Base-by-base conservation (phyloP, 306 rosid genomes). In the Vigna mungo region DNA sequence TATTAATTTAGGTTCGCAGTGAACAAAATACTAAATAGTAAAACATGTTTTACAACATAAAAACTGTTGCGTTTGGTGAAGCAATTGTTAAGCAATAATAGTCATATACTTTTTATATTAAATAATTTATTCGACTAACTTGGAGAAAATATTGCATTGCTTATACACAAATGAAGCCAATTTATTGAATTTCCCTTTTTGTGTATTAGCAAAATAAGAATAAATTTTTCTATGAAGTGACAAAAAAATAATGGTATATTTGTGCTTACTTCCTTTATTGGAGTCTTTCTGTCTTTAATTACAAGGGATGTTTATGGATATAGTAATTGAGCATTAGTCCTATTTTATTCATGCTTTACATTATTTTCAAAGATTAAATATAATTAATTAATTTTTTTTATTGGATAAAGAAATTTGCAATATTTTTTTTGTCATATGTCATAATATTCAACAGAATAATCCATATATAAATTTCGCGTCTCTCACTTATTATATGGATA, bases 1-100 rank as follows among this genome's bases (percentile, higher is more conserved):
- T 44, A 64, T 21, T 32, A 53, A 34, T 46, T 71, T 79, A 41
- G 9, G 52, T 67, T 52, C 41, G 66, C 34, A 16, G 16, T 7
- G 2, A 44, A 59, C 17, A 30, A 9, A 10, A 4, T 1, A 2
- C 7, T 48, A 27, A 60, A 4, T 32, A 13, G 68, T 44, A 20
- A 51, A 62, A 51, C 25, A 17, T 20, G 9, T 17, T 64, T 17
- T 2, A 16, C 7, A 18, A 37, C 17, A 64, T 8, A 4, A 17
- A 32, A 46, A 60, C 3, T 47, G 16, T 56, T 73, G 16, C 41
- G 0, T 25, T 23, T 41, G 20, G 17, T 65, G 11, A 20, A 20
- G 7, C 36, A 41, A 27, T 39, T 66, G 3, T 41, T 32, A 49
- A 49, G 0, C 44, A 41, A 14, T 61, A 30, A 30, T 15, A 11